A percentile compares a stretch with the other conserved stretches of the same genome.
Conservation (phyloP, 2,329 filamentous ascomycete genomes). For the Ceratocystis harringtonii region DNA sequence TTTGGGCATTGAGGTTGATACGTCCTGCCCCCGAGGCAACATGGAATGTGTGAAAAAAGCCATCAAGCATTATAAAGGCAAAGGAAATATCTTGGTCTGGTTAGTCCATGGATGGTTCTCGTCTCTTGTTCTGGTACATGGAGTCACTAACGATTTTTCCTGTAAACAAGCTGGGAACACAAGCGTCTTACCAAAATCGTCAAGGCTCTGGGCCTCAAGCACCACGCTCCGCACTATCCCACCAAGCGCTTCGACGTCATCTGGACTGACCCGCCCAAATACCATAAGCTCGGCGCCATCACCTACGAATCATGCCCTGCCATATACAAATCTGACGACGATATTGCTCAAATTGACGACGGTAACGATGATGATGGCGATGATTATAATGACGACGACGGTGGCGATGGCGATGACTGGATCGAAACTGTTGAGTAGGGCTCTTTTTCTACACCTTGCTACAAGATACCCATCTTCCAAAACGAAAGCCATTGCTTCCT, state of each 20-base stretch:
- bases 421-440: not conserved
- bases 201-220: conserved; percentile 33
- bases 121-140: not conserved
- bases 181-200: conserved; percentile 37
- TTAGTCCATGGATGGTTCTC: conserved; percentile 19
- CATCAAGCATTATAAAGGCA: conserved; percentile 32
- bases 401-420: not conserved
- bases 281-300: conserved; percentile 30
- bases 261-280: conserved; percentile 40
- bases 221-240: conserved; percentile 33
- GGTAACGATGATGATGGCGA: not conserved
- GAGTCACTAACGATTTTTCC: not conserved
- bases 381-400: not conserved
- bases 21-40: conserved; percentile 41
- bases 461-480: not conserved
- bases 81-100: conserved; percentile 45
- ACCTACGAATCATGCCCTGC: conserved; percentile 19
- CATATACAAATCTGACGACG: not conserved
- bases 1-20: conserved; percentile 40
- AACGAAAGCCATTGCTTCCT: not conserved
- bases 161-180: conserved; percentile 44
- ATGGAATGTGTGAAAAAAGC: conserved; percentile 36
- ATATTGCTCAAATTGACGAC: not conserved
- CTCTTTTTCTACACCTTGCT: not conserved
- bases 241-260: conserved; percentile 38